Conservation (phyloP, 2,329 filamentous ascomycete species). For the Xylariaceae sp. region DNA sequence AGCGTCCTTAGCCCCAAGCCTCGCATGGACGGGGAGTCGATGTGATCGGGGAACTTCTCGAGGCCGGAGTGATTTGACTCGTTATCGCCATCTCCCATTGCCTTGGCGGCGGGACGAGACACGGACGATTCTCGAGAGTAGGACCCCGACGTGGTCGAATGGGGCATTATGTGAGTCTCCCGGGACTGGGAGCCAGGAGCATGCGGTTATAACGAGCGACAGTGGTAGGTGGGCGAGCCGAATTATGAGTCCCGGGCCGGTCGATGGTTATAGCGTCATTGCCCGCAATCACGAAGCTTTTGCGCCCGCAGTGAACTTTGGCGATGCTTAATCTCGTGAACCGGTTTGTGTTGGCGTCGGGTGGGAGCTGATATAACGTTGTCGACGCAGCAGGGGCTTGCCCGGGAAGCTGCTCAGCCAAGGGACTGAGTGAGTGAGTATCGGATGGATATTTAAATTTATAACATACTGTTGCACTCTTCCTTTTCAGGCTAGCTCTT, state of each 20-base stretch:
- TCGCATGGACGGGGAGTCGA: slow-evolving; percentile 31
- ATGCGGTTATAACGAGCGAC: slow-evolving; percentile 29
- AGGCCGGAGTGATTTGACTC: slow-evolving; percentile 26
- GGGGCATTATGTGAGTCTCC: slow-evolving; percentile 26
- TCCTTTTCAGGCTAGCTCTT: no score
- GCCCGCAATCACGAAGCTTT: slow-evolving; percentile 17
- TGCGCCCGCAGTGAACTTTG: no score
- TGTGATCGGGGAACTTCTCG: slow-evolving; percentile 33
- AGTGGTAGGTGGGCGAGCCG: slow-evolving; percentile 15
- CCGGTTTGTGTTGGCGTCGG: slow-evolving; percentile 1
- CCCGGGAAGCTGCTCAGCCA: no score
- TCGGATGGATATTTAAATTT: no score
- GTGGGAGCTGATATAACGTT: not conserved
- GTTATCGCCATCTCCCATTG: slow-evolving; percentile 20
- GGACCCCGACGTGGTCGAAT: slow-evolving; percentile 29
- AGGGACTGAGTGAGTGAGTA: no score
- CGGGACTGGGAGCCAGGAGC: slow-evolving; percentile 2
- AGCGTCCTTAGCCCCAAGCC: slow-evolving; percentile 22
- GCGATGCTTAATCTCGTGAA: slow-evolving; percentile 1
- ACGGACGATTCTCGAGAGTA: slow-evolving; percentile 29
- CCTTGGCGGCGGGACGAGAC: slow-evolving; percentile 26
- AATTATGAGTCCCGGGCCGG: slow-evolving; percentile 19
- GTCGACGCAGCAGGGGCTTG: no score
- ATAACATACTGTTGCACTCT: no score
- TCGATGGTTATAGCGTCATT: slow-evolving; percentile 24